A percentile compares a stretch with the other conserved stretches of the same genome.
These are phyloP conservation scores for Coemansia sp. DNA, from an alignment of 192 early-diverging fungal species.

Conservation along the genomic window DNA sequence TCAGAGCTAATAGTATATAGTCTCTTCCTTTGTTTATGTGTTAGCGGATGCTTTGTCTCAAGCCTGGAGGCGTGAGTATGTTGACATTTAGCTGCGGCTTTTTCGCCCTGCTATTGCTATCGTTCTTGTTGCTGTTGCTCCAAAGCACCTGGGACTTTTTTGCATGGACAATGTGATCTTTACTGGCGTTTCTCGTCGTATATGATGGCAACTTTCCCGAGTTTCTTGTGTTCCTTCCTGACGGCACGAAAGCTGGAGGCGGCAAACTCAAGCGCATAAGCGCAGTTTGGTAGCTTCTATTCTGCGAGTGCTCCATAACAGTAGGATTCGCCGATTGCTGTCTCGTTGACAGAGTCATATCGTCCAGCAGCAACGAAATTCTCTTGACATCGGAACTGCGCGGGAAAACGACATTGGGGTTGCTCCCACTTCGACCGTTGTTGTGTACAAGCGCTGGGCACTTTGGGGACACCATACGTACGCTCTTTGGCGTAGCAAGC, in stretches of 20 bases:
- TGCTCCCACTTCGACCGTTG: background rate
- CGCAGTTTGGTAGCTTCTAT: background rate
- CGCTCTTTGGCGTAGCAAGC: background rate
- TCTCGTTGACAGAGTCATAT: background rate
- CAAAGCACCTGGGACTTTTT: background rate
- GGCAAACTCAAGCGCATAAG: background rate
- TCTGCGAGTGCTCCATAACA: background rate
- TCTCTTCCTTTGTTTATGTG: background rate
- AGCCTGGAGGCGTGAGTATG: conserved; percentile 26
- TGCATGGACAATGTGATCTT: background rate
- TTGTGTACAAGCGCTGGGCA: background rate
- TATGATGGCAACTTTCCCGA: background rate
- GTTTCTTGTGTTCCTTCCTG: background rate
- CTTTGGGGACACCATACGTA: background rate
- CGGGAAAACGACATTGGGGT: background rate
- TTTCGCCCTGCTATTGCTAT: background rate
- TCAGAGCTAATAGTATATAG: background rate
- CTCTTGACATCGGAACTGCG: background rate
- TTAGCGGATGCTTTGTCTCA: conserved; percentile 30
- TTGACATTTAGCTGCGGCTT: background rate
- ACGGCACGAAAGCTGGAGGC: background rate
- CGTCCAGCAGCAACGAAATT: background rate
- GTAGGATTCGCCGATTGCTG: background rate
- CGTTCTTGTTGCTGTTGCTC: background rate
- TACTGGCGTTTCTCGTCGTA: background rate